Percentiles rank a stretch among this genome's conserved stretches.
phyloP scores from a whole-genome alignment of 306 rosid genomes.

The Gastrolobium bilobum region DNA sequence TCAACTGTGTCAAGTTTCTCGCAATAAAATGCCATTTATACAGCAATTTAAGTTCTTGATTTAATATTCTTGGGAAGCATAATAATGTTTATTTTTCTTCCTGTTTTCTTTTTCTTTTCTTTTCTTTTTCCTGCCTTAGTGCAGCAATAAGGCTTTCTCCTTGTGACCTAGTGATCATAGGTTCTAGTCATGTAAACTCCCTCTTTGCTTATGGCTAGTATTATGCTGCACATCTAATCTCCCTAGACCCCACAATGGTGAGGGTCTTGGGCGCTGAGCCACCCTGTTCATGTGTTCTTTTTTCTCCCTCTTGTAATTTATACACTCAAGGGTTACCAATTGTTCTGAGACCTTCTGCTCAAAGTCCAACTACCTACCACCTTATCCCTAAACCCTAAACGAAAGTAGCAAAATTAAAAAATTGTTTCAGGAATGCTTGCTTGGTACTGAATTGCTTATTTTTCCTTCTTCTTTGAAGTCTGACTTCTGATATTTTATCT shows the following conservation, averaged over 20 bases:
- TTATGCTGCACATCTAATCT: neutral
- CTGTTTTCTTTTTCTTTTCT: neutral
- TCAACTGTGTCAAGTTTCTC: conserved; percentile 16
- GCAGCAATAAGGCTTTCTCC: neutral
- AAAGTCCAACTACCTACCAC: too few species aligned
- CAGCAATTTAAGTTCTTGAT: neutral
- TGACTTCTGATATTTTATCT: neutral
- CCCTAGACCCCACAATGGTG: neutral
- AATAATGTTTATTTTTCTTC: neutral
- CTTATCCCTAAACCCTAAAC: conserved; percentile 2
- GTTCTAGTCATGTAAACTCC: neutral
- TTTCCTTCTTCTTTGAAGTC: neutral
- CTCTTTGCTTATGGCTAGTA: neutral
- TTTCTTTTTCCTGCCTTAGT: neutral
- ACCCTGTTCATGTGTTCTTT: neutral
- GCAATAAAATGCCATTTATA: conserved; percentile 7
- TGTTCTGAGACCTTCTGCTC: neutral
- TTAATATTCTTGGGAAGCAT: neutral
- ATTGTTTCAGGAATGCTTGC: neutral
- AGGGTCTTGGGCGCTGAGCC: neutral
- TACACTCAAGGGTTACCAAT: neutral
- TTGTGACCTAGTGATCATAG: neutral
- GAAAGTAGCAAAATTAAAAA: neutral
- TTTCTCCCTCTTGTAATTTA: neutral
- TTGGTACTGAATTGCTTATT: neutral